Base-by-base conservation (phyloP, 306 rosid genomes). In the Purshia tridentata region DNA sequence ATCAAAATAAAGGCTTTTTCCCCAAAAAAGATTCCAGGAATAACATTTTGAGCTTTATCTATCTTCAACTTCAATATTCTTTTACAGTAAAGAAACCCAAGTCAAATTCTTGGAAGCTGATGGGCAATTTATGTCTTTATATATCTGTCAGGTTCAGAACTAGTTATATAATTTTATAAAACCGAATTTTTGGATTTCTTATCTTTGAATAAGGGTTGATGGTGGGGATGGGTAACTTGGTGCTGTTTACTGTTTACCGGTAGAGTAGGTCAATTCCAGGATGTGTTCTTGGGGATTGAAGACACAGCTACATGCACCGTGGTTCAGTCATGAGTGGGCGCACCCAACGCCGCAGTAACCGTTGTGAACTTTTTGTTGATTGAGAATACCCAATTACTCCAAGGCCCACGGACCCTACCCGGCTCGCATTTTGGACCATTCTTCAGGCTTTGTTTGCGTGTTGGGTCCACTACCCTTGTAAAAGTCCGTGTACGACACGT, bases 321-420 rank as follows among this genome's bases (percentile, higher is more conserved):
- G 40, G n/a, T n/a, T n/a, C n/a, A n/a, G n/a, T n/a, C 51, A 29
- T 6, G 62, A 2, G 70, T 75, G 20, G 81, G 75, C 68, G 72
- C 56, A n/a, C 53, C 29, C 19, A 48, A 35, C 53, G 50, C 76
- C 69, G 74, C 10, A 47, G 20, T 77, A 82, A 75, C 82, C 88
- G 84, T 82, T 84, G 4, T 3, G 39, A 19, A 40, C 66, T 35
- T 66, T 15, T 65, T 39, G 35, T 4, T 12, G 9, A 7, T 15
- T 9, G 8, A 18, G 35, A 29, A 3, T 29, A 29, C 35, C 35
- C 35, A 29, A 29, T 29, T 29, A 18, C n/a, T 29, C 6, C 12
- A 6, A 29, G 41, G 39, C 41, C 45, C 20, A 60, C 0, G 4
- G 22, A 22, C 47, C 22, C 1, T 15, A 56, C n/a, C 66, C 22